Evolutionary conservation across 192 early-diverging fungal genomes (phyloP).

Genomic region (Podila epigama): DNA sequence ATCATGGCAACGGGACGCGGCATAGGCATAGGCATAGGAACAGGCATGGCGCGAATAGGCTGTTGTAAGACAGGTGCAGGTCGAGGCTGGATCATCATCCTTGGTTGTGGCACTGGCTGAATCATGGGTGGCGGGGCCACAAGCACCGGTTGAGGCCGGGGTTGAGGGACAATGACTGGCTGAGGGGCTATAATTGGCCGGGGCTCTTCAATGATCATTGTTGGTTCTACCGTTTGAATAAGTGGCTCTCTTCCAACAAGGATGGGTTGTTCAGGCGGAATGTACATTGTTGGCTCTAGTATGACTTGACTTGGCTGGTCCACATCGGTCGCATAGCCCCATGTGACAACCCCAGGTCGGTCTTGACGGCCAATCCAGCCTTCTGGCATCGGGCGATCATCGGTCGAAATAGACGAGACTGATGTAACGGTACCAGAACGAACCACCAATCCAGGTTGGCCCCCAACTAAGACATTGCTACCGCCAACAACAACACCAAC

Average conservation of each 20-base stretch:
- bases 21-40: constrained; percentile 3
- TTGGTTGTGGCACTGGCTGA: constrained; percentile 8
- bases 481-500: neutral
- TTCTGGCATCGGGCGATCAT: neutral
- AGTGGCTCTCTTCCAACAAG: constrained; percentile 6
- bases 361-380: constrained; percentile 10
- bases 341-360: constrained; percentile 19
- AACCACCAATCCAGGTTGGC: neutral
- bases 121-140: constrained; percentile 1
- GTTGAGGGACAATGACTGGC: constrained; percentile 1
- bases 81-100: constrained; percentile 10
- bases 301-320: constrained; percentile 2
- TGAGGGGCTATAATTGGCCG: neutral
- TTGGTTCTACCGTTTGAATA: neutral
- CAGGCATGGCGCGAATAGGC: constrained; percentile 7
- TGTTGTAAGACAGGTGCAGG: neutral
- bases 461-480: neutral
- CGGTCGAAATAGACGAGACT: neutral
- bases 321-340: constrained; percentile 32
- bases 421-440: neutral
- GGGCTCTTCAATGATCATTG: neutral
- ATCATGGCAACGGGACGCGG: neutral
- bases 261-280: constrained; percentile 9
- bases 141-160: constrained; percentile 7
- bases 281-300: constrained; percentile 14